Evolutionary conservation across 352 stramenopile species (phyloP).

Genomic region (Aphanomyces invadans): DNA sequence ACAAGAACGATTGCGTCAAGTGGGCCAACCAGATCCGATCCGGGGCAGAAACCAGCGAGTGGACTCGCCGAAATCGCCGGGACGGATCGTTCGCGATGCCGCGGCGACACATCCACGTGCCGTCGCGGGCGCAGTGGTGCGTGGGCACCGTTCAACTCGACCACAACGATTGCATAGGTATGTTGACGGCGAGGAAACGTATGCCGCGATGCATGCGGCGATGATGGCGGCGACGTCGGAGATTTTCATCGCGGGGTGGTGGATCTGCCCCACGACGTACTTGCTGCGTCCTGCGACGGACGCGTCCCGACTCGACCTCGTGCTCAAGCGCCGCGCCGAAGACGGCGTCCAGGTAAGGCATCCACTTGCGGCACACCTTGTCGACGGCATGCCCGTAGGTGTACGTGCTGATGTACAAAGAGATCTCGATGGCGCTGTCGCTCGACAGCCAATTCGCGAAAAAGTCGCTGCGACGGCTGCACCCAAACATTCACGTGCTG

Average conservation of each 20-base stretch:
- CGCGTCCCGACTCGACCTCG: constrained; percentile 54
- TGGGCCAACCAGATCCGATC: constrained; percentile 82
- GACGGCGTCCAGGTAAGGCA: constrained; percentile 53
- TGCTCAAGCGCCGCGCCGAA: constrained; percentile 61
- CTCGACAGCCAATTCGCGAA: constrained; percentile 82
- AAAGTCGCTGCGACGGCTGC: constrained; percentile 45
- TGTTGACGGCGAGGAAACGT: constrained; percentile 69
- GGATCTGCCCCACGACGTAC: constrained; percentile 81
- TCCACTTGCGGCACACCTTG: background rate
- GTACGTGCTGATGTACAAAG: constrained; percentile 90
- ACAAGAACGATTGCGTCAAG: constrained; percentile 67
- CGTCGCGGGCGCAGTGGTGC: constrained; percentile 69
- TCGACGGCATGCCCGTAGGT: constrained; percentile 32
- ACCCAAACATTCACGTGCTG: constrained; percentile 75
- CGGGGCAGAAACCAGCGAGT: constrained; percentile 53
- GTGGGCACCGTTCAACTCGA: too few relatives aligned
- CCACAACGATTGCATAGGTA: background rate
- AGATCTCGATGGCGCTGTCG: constrained; percentile 71
- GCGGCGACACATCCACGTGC: constrained; percentile 49
- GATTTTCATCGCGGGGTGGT: constrained; percentile 89
- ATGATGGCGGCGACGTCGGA: constrained; percentile 61
- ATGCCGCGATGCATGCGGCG: constrained; percentile 61
- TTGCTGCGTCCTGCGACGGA: constrained; percentile 53
- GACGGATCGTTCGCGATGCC: constrained; percentile 76
- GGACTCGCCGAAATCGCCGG: constrained; percentile 46